Conservation (phyloP, 164 flowering plant species). For the Nymphaea thermarum region DNA sequence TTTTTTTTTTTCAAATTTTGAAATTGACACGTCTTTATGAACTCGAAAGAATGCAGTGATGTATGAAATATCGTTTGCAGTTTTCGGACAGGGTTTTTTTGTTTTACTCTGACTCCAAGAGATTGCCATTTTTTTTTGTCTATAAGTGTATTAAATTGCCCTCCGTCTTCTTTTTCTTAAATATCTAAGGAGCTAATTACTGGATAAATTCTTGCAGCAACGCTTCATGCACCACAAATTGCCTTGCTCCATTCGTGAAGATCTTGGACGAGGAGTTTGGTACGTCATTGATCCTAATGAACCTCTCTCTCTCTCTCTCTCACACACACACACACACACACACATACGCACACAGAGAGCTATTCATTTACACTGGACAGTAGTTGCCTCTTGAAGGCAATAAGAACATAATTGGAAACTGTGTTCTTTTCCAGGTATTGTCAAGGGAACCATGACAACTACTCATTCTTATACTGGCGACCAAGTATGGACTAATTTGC, state of each 20-base stretch:
- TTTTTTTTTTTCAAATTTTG: not conserved
- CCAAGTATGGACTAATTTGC: conserved; percentile 41
- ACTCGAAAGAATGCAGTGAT: too few relatives aligned
- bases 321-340: not conserved
- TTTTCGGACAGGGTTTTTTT: too few relatives aligned
- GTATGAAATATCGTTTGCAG: too few relatives aligned
- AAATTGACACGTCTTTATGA: not conserved
- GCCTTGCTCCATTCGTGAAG: conserved; percentile 93
- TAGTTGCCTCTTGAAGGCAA: not conserved
- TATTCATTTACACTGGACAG: too few relatives aligned
- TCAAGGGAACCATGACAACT: conserved; percentile 99
- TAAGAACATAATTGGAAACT: not conserved
- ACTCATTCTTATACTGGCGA: conserved; percentile 98
- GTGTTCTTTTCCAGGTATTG: conserved; percentile 45
- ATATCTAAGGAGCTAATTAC: not conserved
- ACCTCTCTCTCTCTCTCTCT: too few relatives aligned
- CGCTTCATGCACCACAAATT: conserved; percentile 99
- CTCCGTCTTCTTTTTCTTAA: not conserved
- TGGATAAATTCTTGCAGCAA: conserved; percentile 43
- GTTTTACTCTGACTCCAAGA: too few relatives aligned
- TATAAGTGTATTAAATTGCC: not conserved
- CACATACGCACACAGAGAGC: not conserved
- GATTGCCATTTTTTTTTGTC: not conserved
- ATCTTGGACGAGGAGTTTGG: conserved; percentile 90
- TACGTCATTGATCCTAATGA: conserved; percentile 18